Evolutionary conservation across 1,284 basidiomycete species (phyloP), one percentile per base, ranked within the genome.

Genomic region (Melampsora americana): DNA sequence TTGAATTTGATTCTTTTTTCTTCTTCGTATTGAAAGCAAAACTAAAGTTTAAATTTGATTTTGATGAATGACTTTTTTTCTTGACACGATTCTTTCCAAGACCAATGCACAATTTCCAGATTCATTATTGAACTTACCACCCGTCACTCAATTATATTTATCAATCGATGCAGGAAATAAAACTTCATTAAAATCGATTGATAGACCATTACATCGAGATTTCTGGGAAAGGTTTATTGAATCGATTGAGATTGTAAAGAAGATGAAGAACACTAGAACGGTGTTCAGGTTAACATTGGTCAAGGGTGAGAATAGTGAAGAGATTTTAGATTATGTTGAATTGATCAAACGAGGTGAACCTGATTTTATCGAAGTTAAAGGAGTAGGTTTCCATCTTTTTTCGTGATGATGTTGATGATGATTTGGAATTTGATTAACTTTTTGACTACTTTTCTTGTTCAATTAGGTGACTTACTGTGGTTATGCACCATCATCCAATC

Each of bases 21-120:
- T n/a, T n/a, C n/a, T n/a, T n/a, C n/a, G n/a, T n/a, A n/a, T n/a
- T n/a, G n/a, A n/a, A n/a, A n/a, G n/a, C n/a, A n/a, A n/a, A n/a
- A n/a, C n/a, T n/a, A n/a, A n/a, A n/a, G n/a, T n/a, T n/a, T n/a
- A n/a, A n/a, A n/a, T n/a, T n/a, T n/a, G n/a, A n/a, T n/a, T n/a
- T n/a, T n/a, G n/a, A n/a, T n/a, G n/a, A n/a, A n/a, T n/a, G n/a
- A n/a, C n/a, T n/a, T n/a, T n/a, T n/a, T n/a, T n/a, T n/a, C n/a
- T n/a, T n/a, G n/a, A n/a, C n/a, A n/a, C n/a, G n/a, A 53, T 18
- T 20, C 23, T 2, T 53, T 53, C 23, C 50, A 20, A 53, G 68
- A 78, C 77, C 4, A 78, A 78, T 61, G 77, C 77, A 7, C 77
- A 78, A 64, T 78, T 78, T 53, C 77, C 77, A 64, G 77, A 74